Conservation (phyloP, 371 early-diverging fungal species). For the Mucor irregularis region DNA sequence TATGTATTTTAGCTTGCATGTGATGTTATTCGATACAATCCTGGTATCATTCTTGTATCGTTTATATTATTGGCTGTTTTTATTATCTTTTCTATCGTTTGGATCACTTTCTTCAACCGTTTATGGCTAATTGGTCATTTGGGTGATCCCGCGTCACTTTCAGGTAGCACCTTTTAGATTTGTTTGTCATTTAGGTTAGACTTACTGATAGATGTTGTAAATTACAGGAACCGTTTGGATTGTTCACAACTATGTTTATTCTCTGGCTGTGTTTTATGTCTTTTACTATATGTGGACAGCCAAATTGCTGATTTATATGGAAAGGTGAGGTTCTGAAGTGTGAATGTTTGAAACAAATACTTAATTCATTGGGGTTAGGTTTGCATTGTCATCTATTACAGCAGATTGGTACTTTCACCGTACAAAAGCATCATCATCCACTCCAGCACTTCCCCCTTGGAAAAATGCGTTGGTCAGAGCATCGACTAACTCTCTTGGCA, state of each 20-base stretch:
- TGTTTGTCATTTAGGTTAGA: no score
- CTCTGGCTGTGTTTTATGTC: constrained; percentile 56
- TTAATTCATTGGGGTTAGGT: constrained; percentile 27
- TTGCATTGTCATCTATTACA: constrained; percentile 68
- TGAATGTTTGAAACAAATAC: no score
- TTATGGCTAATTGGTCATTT: constrained; percentile 66
- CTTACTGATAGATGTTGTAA: no score
- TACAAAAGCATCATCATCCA: constrained; percentile 43
- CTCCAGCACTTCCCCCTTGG: constrained; percentile 46
- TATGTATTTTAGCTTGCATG: constrained; percentile 60
- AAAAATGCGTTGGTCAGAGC: constrained; percentile 50
- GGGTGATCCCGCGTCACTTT: constrained; percentile 14
- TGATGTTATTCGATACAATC: constrained; percentile 72
- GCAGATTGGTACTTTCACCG: constrained; percentile 81
- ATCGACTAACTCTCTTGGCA: constrained; percentile 67
- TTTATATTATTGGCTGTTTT: constrained; percentile 55
- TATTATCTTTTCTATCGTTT: constrained; percentile 61
- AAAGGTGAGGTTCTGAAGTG: constrained; percentile 44
- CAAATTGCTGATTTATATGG: constrained; percentile 66
- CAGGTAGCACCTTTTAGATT: constrained; percentile 8
- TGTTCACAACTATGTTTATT: constrained; percentile 54
- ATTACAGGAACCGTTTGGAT: constrained; percentile 43
- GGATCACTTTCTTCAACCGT: constrained; percentile 69
- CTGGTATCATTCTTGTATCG: constrained; percentile 65
- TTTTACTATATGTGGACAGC: constrained; percentile 79